Evolutionary conservation across 2,329 filamentous ascomycete species (phyloP), one percentile per base, ranked within the genome.

Genomic region (Diaporthe capsici): DNA sequence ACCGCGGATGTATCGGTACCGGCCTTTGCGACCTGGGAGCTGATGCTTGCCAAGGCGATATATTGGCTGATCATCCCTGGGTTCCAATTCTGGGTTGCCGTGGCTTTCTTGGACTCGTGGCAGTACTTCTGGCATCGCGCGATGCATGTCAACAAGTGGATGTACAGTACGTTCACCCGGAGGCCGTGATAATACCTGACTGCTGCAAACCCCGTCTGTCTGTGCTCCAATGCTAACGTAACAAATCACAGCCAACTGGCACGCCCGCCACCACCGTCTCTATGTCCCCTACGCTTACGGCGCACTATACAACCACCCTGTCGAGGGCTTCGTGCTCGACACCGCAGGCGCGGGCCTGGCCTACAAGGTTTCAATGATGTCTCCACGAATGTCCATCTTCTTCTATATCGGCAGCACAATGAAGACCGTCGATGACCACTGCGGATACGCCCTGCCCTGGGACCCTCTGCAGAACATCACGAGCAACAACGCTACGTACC

Each of bases 231-330:
- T 39, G 53, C 80, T 81, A 79, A 84, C 37, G 31, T 0, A 34
- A 78, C 47, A 73, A 53, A 76, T 72, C 61, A 31, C 78, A 96
- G 94, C 92, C 77, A 94, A 93, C 73, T 97, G 98, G 86, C 97
- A 98, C 87, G 96, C 96, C 63, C 93, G 96, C 76, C 97, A 99
- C 85, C 97, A 99, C 88, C 94, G 96, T 55, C 92, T 99, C 47
- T 98, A 99, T 84, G 97, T 98, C 4, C 97, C 97, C 3, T 99
- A 98, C 84, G 97, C 97, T 4, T 99, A 96, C 84, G 97, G 97
- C 75, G 97, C 97, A 25, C 90, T 98, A 15, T 99, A 98, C 89
- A 98, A 98, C 85, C 96, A 98, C 82, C 96, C 96, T 0, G 87
- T 98, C 67, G 97, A 98, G 85, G 96, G 96, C 13, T 98, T 99